Evolutionary conservation across 768 basidiomycete species (phyloP).

Genomic region (Agaricus blazei): DNA sequence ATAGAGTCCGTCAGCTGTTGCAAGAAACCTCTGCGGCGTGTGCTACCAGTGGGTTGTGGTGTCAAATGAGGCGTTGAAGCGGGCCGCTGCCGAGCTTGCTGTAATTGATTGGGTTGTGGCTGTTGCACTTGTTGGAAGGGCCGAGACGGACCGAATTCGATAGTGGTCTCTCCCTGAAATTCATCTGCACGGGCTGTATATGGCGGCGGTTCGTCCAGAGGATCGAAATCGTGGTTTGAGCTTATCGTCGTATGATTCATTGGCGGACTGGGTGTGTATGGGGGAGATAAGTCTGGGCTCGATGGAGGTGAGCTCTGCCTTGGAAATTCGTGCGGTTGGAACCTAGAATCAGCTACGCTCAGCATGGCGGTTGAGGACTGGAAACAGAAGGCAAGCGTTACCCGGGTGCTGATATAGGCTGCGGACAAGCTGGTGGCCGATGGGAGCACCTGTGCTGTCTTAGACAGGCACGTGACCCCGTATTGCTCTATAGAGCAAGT

Average conservation of each 20-base stretch:
- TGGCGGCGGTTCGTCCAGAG: slow-evolving; percentile 63
- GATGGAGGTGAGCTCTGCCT: not conserved
- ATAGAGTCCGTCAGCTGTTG: not conserved
- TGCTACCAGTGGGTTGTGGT: slow-evolving; percentile 1
- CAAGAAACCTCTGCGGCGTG: not conserved
- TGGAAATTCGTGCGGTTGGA: not conserved
- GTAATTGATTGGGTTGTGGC: slow-evolving; percentile 7
- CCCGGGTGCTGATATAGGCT: not conserved
- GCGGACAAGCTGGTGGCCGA: not conserved
- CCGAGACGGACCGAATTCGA: slow-evolving; percentile 57
- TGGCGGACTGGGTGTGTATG: not conserved
- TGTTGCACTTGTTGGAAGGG: slow-evolving; percentile 47
- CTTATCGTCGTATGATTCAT: not conserved
- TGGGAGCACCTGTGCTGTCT: not conserved
- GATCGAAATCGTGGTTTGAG: not conserved
- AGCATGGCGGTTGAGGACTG: not conserved
- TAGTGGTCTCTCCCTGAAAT: slow-evolving; percentile 51
- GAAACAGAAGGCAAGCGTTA: not conserved
- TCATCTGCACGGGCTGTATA: slow-evolving; percentile 57
- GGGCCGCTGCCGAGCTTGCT: slow-evolving; percentile 5
- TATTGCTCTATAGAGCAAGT: too few relatives aligned
- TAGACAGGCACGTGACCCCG: not conserved
- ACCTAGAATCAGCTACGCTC: not conserved
- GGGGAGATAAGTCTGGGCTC: not conserved
- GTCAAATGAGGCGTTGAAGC: not conserved